These are phyloP conservation scores for Lactarius akahatsu DNA, from an alignment of 768 basidiomycete species.

Conservation along the genomic window DNA sequence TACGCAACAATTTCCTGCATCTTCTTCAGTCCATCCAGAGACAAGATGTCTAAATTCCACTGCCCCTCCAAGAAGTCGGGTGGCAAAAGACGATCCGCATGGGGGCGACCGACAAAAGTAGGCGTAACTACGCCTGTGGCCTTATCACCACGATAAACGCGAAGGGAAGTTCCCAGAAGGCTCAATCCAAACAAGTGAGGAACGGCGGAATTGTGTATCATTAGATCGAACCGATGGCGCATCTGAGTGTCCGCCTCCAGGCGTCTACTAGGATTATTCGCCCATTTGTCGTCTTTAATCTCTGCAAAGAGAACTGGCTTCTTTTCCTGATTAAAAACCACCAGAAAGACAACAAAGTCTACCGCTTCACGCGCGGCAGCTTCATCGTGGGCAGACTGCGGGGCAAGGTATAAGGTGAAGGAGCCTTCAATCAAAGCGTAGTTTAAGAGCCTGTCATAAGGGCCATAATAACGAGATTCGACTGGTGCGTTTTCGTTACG, in stretches of 20 bases:
- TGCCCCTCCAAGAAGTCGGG: constrained; percentile 9
- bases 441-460: constrained; percentile 9
- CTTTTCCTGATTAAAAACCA: no score
- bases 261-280: no score
- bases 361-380: neutral
- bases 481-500: neutral
- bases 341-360: neutral
- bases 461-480: constrained; percentile 9
- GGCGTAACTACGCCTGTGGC: constrained; percentile 1
- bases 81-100: neutral
- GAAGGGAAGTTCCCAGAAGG: constrained; percentile 13
- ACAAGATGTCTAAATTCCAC: constrained; percentile 8
- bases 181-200: constrained; percentile 14
- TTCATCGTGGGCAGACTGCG: neutral
- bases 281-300: no score
- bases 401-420: neutral
- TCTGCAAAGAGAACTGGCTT: no score
- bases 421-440: neutral
- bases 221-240: no score
- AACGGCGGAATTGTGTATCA: neutral
- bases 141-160: constrained; percentile 10
- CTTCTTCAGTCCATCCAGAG: constrained; percentile 3
- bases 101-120: neutral
- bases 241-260: no score
- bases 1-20: constrained; percentile 9